Evolutionary conservation across 2,329 filamentous ascomycete species (phyloP), one percentile per base, ranked within the genome.

Genomic region (Lecanicillium sp.): DNA sequence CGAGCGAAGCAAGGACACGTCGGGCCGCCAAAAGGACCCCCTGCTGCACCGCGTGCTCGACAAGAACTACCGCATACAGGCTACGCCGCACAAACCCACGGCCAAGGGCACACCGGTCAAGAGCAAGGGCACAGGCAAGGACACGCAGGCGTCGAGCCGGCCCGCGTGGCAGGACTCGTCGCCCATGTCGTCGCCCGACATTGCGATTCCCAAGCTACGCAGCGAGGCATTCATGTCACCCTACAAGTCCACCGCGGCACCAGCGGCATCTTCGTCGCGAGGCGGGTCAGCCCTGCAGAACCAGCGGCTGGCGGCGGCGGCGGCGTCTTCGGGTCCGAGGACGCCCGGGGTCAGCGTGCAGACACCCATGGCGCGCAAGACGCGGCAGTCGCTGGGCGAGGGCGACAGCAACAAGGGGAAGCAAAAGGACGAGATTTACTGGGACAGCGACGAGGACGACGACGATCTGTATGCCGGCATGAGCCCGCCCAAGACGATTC

Each of bases 401-500:
- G 49, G 42, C n/a, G 51, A 51, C 1, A 47, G 46, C 17, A 35
- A 36, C 11, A 50, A 42, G 29, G 55, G 49, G 14, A 53, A 53
- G 41, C 56, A 59, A 19, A 63, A 57, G 42, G 72, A 77, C 38
- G 77, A 81, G 54, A 77, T 80, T 41, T 71, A 69, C 14, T 92
- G 87, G 81, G 82, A 89, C 38, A 84, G 80, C 51, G 82, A 88
- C 44, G 80, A 79, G 40, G 82, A 84, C 19, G 82, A 84, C 19
- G 76, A 79, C 9, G 76, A 71, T 30, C 54, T 77, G 5, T 81
- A 83, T 42, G 74, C 74, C 6, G 86, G 81, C 5, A 82, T 88
- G 61, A 95, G 87, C 53, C 92, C 92, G 19, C 92, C 92, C 0
- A 97, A 97, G 69, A 92, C 87, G 10, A 89, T 94, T 44, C 84